phyloP scores from a whole-genome alignment of 345 rosid species.

The Chamaenerion angustifolium region DNA sequence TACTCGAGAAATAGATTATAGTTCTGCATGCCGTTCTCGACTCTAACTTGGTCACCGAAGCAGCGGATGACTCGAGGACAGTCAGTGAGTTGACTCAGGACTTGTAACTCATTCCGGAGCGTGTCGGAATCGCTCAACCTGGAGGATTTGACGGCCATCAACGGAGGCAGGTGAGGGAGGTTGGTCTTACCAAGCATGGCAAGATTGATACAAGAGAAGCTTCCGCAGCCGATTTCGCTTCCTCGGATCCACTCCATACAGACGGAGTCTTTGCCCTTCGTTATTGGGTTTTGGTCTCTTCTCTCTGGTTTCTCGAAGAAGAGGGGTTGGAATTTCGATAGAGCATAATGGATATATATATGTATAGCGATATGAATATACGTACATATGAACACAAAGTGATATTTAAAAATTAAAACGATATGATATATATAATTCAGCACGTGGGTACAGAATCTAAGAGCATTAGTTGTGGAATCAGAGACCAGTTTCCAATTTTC shows the following conservation, averaged over 20 bases:
- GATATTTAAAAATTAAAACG: too few species aligned
- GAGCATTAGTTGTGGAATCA: too few species aligned
- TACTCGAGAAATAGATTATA: conserved; percentile 59
- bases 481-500: too few species aligned
- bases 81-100: conserved; percentile 22
- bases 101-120: conserved; percentile 39
- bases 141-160: conserved; percentile 62
- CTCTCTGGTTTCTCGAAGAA: too few species aligned
- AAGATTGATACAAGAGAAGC: conserved; percentile 51
- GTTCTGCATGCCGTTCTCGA: conserved; percentile 27
- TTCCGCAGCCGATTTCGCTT: conserved; percentile 44
- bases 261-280: neutral
- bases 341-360: too few species aligned
- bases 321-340: too few species aligned
- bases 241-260: conserved; percentile 64
- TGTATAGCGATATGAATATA: too few species aligned
- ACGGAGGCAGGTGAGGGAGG: conserved; percentile 16
- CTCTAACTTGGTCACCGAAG: conserved; percentile 30
- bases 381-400: too few species aligned
- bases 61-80: conserved; percentile 41
- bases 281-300: too few species aligned
- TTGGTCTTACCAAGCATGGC: conserved; percentile 15
- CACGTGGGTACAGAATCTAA: too few species aligned
- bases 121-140: conserved; percentile 18
- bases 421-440: too few species aligned